These are phyloP conservation scores for Calonectria multiphialidica DNA, from an alignment of 2,329 filamentous ascomycete species.

Conservation along the genomic window DNA sequence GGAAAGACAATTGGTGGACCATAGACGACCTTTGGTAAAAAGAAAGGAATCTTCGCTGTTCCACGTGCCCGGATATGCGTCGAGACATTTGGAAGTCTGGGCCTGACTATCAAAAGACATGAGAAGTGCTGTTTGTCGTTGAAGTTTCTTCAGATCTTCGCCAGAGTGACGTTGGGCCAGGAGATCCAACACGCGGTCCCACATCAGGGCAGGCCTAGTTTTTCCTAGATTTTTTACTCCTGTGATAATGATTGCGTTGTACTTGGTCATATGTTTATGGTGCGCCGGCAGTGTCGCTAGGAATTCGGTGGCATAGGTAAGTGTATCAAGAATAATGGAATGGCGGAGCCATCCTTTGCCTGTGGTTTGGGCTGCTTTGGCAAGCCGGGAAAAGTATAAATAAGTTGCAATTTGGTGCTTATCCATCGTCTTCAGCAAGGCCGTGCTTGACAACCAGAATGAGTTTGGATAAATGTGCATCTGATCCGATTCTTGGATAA, in stretches of 20 bases:
- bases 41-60: constrained; percentile 3
- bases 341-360: background rate
- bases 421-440: background rate
- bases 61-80: background rate
- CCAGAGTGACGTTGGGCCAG: background rate
- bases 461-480: background rate
- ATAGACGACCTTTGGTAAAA: constrained; percentile 10
- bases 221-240: background rate
- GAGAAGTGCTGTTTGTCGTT: background rate
- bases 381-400: background rate
- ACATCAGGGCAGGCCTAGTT: background rate
- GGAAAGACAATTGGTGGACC: constrained; percentile 2
- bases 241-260: background rate
- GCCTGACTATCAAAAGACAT: constrained; percentile 12
- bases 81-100: constrained; percentile 1
- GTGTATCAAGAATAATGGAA: background rate
- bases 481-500: background rate
- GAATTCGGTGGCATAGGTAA: constrained; percentile 4
- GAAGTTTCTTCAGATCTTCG: background rate
- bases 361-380: background rate
- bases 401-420: background rate
- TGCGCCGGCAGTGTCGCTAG: background rate
- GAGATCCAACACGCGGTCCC: constrained; percentile 2
- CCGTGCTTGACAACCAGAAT: background rate
- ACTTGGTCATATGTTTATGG: background rate